Evolutionary conservation across 163 green algal genomes (phyloP).

Genomic region (Chlamydomonas reinhardtii): DNA sequence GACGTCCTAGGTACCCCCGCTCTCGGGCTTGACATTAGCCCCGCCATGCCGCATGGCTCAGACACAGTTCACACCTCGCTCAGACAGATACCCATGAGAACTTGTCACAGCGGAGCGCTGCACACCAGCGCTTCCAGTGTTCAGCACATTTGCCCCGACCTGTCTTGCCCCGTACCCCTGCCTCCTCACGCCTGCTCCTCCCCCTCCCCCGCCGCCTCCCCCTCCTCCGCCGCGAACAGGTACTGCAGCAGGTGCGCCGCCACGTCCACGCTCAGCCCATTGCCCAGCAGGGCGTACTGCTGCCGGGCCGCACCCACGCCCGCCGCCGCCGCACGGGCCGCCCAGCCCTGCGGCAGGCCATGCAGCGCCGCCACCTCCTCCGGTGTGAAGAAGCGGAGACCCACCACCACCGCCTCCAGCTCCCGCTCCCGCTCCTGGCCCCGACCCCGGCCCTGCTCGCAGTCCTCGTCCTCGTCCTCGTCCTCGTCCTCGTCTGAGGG

Average conservation of each 20-base stretch:
- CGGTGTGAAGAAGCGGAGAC: conserved; percentile 71
- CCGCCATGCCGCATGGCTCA: no score
- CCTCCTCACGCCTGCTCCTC: no score
- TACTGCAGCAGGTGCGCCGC: conserved; percentile 81
- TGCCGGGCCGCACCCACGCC: background rate
- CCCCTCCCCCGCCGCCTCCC: no score
- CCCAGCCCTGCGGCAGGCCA: conserved; percentile 75
- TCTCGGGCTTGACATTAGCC: no score
- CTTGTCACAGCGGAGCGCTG: no score
- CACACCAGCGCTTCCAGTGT: no score
- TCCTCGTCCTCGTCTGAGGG: no score
- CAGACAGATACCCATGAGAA: no score
- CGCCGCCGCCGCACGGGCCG: conserved; percentile 51
- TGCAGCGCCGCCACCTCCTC: conserved; percentile 85
- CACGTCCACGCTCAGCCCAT: conserved; percentile 84
- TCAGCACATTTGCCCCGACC: no score
- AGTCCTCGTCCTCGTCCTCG: background rate
- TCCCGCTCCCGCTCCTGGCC: background rate
- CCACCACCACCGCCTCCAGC: conserved; percentile 7
- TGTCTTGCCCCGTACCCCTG: no score
- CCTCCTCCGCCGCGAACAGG: conserved; percentile 48
- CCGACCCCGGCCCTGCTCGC: background rate
- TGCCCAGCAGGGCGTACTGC: conserved; percentile 86
- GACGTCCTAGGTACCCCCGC: no score
- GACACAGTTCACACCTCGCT: no score